These are phyloP conservation scores for Leccinum subtestaceum DNA, from an alignment of 768 basidiomycete genomes.

Conservation along the genomic window DNA sequence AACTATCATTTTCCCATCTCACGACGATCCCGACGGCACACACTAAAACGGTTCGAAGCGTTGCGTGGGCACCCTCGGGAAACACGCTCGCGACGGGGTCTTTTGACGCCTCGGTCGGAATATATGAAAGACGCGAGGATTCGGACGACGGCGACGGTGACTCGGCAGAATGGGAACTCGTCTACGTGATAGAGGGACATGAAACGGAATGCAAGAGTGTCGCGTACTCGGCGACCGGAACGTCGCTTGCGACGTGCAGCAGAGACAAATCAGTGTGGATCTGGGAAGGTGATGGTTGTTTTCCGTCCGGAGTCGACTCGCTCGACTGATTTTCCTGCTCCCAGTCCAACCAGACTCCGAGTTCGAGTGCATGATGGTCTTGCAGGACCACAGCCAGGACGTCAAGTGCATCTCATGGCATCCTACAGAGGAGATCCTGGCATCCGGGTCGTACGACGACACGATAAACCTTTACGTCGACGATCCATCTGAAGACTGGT, in stretches of 20 bases:
- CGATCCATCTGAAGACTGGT: constrained; percentile 95
- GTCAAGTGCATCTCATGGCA: constrained; percentile 96
- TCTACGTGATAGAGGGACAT: constrained; percentile 86
- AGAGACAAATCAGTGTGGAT: constrained; percentile 99
- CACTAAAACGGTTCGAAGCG: constrained; percentile 77
- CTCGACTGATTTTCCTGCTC: neutral
- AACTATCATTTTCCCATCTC: constrained; percentile 43
- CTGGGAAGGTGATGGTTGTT: constrained; percentile 77
- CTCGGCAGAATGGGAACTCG: constrained; percentile 80
- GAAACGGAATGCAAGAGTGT: constrained; percentile 96
- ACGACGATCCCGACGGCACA: constrained; percentile 82
- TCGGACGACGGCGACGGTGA: constrained; percentile 36
- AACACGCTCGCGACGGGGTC: constrained; percentile 85
- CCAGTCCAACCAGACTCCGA: constrained; percentile 87
- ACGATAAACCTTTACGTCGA: constrained; percentile 92
- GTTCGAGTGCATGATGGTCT: constrained; percentile 90
- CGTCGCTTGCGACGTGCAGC: constrained; percentile 88
- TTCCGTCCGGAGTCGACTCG: neutral
- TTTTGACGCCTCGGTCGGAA: constrained; percentile 88
- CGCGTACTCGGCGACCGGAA: constrained; percentile 72
- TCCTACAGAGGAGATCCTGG: constrained; percentile 94
- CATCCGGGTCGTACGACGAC: constrained; percentile 96
- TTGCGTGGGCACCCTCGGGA: constrained; percentile 91
- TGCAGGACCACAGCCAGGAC: constrained; percentile 97
- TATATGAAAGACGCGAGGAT: constrained; percentile 75